phyloP scores from a whole-genome alignment of 495 filamentous ascomycete genomes.

The Aspergillus bridgeri region DNA sequence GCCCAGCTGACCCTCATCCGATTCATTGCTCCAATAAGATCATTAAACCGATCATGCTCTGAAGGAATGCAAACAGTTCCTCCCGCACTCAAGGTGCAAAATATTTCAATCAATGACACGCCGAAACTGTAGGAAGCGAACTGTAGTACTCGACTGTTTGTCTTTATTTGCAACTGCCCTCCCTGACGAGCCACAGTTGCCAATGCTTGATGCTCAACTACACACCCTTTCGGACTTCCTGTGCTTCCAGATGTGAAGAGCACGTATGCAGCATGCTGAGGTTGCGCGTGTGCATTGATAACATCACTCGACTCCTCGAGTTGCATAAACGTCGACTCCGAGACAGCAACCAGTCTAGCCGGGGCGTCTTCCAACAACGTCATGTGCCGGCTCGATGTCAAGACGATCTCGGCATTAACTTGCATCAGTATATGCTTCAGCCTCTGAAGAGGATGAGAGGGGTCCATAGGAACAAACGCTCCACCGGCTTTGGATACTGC shows the following conservation, averaged over 20 bases:
- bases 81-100: constrained; percentile 11
- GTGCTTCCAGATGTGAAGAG: constrained; percentile 4
- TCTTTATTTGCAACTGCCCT: constrained; percentile 2
- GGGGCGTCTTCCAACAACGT: too few relatives aligned
- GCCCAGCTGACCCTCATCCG: constrained; percentile 6
- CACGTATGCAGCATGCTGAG: not conserved
- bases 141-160: constrained; percentile 6
- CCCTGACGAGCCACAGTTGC: not conserved
- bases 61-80: constrained; percentile 16
- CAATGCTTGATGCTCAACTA: constrained; percentile 15
- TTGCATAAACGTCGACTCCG: too few relatives aligned
- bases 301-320: too few relatives aligned
- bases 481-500: constrained; percentile 27
- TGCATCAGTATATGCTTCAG: constrained; percentile 21
- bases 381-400: constrained; percentile 3
- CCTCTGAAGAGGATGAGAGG: constrained; percentile 28
- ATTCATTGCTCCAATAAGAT: constrained; percentile 5
- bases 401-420: constrained; percentile 15
- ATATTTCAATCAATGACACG: constrained; percentile 13
- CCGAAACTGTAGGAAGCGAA: constrained; percentile 19
- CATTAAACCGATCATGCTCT: constrained; percentile 9
- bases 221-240: constrained; percentile 14
- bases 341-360: too few relatives aligned
- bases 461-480: constrained; percentile 43
- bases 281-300: too few relatives aligned